Base-by-base conservation (phyloP, 2,329 filamentous ascomycete genomes). In the Thelonectria discophora region DNA sequence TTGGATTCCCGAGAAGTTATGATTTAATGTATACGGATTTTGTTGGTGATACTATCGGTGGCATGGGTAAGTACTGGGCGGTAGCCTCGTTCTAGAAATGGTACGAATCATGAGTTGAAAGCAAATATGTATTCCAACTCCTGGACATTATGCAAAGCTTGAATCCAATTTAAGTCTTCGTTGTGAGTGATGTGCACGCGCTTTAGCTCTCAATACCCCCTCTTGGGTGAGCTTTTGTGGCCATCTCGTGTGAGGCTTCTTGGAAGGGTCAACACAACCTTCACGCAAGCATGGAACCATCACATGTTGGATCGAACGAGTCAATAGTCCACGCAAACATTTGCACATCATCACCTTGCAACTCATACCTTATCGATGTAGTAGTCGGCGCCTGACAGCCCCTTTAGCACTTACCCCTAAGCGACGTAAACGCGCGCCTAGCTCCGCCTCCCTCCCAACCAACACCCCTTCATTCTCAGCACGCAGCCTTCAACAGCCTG, bases 21-120 rank as follows among this genome's bases (percentile, higher is more conserved):
- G 56, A 63, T 56, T 21, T 17, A 37, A 57, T 51, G 9, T 62
- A 39, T 61, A 60, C 51, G 51, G 45, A 55, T 40, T 49, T 57
- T 51, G 50, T 50, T 68, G 46, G 43, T 56, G 43, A 47, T 61
- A 58, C 27, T 10, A 30, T 30, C 9, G 27, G 27, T 12, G 34
- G 34, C 34, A 37, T 2, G 27, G 27, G 27, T 30, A 30, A 2
- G 34, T 37, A 15, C 64, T 32, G 43, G 45, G 51, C 37, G 47
- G 46, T 24, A 30, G 53, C 17, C 42, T 60, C 55, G 49, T 20
- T 49, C 54, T 50, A 50, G 65, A 69, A 62, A 62, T 56, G 54
- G 53, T 58, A 71, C 61, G 64, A 70, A 59, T 68, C 65, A 70
- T 60, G 64, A 71, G 62, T 61, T 37, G 60, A 64, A 47, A 59